phyloP scores from a whole-genome alignment of 176 grass and related monocot genomes.

The Oryza glumipatula region DNA sequence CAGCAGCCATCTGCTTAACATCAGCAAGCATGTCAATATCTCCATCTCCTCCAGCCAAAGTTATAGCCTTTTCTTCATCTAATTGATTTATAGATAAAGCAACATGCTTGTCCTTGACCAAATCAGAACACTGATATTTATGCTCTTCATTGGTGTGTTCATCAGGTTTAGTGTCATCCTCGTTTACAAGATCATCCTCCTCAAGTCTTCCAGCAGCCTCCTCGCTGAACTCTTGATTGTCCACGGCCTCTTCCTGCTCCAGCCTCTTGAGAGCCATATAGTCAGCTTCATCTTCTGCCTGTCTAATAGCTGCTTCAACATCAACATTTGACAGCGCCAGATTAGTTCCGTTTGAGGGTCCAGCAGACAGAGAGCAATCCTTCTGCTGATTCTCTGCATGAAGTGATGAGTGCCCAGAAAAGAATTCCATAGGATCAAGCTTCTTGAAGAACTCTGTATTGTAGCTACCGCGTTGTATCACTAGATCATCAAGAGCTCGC shows the following conservation, averaged over 20 bases:
- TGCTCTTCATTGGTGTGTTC: conserved; percentile 72
- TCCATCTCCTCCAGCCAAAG: conserved; percentile 77
- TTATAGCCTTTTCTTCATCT: conserved; percentile 74
- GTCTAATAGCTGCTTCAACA: conserved; percentile 96
- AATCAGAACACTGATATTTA: conserved; percentile 52
- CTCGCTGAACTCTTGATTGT: conserved; percentile 98
- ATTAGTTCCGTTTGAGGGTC: conserved; percentile 48
- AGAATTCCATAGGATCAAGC: conserved; percentile 96
- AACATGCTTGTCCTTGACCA: conserved; percentile 59
- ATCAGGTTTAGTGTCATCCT: conserved; percentile 74
- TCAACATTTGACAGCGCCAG: conserved; percentile 69
- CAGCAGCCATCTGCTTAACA: conserved; percentile 96
- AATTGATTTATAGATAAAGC: conserved; percentile 51
- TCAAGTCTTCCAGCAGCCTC: conserved; percentile 71
- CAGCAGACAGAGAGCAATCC: conserved; percentile 38
- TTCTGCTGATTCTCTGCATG: conserved; percentile 47
- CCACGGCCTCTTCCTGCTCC: conserved; percentile 93
- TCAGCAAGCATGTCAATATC: conserved; percentile 99
- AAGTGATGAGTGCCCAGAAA: conserved; percentile 68
- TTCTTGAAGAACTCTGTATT: conserved; percentile 99
- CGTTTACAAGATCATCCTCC: conserved; percentile 83
- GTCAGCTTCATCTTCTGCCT: conserved; percentile 98
- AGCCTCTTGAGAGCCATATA: conserved; percentile 99
- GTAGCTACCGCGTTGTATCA: conserved; percentile 95
- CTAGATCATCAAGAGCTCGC: conserved; percentile 90